Percentiles rank a stretch among this genome's conserved stretches.
These are phyloP conservation scores for Arabidopsis thaliana DNA, from an alignment of 345 rosid species.

Conservation along the genomic window TAIR10.1 NC_003076.8:22264001-22264500, in stretches of 20 bases:
- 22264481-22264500: too few species aligned
- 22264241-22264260: conserved; percentile 40
- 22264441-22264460: conserved; percentile 21
- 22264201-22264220: conserved; percentile 3
- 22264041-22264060: neutral
- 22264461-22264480: neutral
- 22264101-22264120: neutral
- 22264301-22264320: conserved; percentile 27
- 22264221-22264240: conserved; percentile 25
- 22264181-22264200: neutral
- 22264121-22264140: conserved; percentile 23
- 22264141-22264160: neutral
- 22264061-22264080: too few species aligned
- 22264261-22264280: conserved; percentile 2
- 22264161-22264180: conserved; percentile 41
- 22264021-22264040: neutral
- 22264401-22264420: conserved; percentile 19
- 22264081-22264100: neutral
- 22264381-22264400: conserved; percentile 27
- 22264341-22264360: conserved; percentile 15
- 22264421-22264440: conserved; percentile 1
- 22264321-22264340: conserved; percentile 3
- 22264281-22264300: conserved; percentile 35
- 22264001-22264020: neutral
- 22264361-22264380: conserved; percentile 1